Percentiles rank a stretch among this genome's conserved stretches.
Evolutionary conservation across 345 rosid genomes (phyloP).

Genomic region (Psidium friedrichsthalianum): DNA sequence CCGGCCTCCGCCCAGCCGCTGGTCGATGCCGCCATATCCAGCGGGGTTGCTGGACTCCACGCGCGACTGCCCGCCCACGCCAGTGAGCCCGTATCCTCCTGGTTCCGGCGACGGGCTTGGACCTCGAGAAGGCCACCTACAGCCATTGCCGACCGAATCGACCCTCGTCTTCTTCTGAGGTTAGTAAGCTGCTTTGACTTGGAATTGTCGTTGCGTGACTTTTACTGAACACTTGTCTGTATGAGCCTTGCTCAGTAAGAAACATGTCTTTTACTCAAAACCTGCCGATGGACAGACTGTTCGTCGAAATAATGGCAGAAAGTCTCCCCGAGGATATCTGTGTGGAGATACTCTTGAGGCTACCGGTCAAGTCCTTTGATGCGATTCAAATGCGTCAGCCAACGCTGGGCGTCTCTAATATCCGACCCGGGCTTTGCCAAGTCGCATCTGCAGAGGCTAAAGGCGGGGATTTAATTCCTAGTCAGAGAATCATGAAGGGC

Average conservation of each 20-base stretch:
- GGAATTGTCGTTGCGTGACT: too few relatives aligned
- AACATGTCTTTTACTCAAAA: too few relatives aligned
- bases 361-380: constrained; percentile 1
- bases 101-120: not conserved
- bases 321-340: not conserved
- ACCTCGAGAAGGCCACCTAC: not conserved
- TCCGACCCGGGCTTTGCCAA: not conserved
- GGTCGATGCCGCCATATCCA: too few relatives aligned
- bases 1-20: not conserved
- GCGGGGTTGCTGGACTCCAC: not conserved
- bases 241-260: too few relatives aligned
- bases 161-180: too few relatives aligned
- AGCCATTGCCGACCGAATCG: not conserved
- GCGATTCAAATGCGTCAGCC: constrained; percentile 5
- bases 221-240: too few relatives aligned
- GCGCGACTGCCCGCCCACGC: not conserved
- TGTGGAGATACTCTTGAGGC: constrained; percentile 1
- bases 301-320: too few relatives aligned
- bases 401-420: not conserved
- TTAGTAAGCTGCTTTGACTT: too few relatives aligned
- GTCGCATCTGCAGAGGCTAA: too few relatives aligned
- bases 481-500: not conserved
- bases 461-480: not conserved
- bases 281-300: too few relatives aligned
- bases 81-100: not conserved